Evolutionary conservation across 441 rosid genomes (phyloP).

Genomic region (Kokia cookei): DNA sequence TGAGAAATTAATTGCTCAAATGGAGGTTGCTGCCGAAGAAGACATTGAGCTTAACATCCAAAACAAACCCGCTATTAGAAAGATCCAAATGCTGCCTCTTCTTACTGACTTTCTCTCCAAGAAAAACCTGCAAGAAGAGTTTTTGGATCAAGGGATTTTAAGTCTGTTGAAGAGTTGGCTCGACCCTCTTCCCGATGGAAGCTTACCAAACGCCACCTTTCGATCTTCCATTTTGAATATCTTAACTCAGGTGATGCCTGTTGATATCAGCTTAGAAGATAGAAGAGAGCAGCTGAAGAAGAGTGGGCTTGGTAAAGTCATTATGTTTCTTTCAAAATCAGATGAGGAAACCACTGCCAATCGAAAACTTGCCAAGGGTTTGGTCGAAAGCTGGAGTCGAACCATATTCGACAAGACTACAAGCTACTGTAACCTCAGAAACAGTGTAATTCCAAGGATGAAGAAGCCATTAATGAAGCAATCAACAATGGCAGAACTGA

Average conservation of each 20-base stretch:
- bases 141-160: constrained; percentile 85
- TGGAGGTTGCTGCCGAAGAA: constrained; percentile 84
- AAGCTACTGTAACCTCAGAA: constrained; percentile 54
- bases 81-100: constrained; percentile 80
- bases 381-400: constrained; percentile 95
- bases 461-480: no score
- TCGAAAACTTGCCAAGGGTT: constrained; percentile 82
- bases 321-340: constrained; percentile 89
- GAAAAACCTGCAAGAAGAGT: constrained; percentile 91
- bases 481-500: no score
- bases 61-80: constrained; percentile 85
- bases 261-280: constrained; percentile 80
- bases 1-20: constrained; percentile 92
- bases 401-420: constrained; percentile 91
- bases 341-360: constrained; percentile 91
- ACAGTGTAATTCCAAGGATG: no score
- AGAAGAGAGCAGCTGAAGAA: constrained; percentile 86
- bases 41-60: constrained; percentile 79
- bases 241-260: constrained; percentile 58
- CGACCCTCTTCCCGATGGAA: constrained; percentile 96
- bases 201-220: constrained; percentile 81
- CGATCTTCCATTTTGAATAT: constrained; percentile 79
- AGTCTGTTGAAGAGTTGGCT: constrained; percentile 85
- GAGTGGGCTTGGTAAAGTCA: constrained; percentile 96
- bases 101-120: constrained; percentile 91